Evolutionary conservation across 148 eudicot species (phyloP).

Genomic region (Vaccinium macrocarpon): DNA sequence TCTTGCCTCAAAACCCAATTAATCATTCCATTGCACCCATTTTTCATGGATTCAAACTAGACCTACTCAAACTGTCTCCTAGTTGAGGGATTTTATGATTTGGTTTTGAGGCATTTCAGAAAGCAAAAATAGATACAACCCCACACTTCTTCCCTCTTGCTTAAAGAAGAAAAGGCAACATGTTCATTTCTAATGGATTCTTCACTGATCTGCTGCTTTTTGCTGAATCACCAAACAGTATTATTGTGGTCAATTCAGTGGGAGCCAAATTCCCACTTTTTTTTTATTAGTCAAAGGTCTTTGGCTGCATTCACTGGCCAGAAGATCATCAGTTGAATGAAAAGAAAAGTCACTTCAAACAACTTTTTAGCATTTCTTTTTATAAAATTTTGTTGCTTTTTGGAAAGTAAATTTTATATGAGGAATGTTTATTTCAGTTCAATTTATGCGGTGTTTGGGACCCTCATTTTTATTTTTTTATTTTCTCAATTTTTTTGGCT

Average conservation of each 20-base stretch:
- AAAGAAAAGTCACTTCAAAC: not conserved
- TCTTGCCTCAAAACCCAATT: not conserved
- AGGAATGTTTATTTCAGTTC: not conserved
- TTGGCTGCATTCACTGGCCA: constrained; percentile 6
- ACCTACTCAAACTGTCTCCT: constrained; percentile 10
- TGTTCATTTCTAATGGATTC: too few species aligned
- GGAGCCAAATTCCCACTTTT: constrained; percentile 10
- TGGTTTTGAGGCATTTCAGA: not conserved
- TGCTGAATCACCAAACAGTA: not conserved
- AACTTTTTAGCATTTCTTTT: not conserved
- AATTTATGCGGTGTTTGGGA: too few species aligned
- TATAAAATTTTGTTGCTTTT: not conserved
- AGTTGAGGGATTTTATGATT: not conserved
- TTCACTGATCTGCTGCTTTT: too few species aligned
- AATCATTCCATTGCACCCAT: not conserved
- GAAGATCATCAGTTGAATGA: constrained; percentile 11
- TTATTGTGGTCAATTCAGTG: not conserved
- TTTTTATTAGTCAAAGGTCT: not conserved
- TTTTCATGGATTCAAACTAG: not conserved
- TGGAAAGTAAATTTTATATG: not conserved
- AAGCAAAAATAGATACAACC: not conserved
- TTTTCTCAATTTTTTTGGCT: too few species aligned
- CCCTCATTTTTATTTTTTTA: too few species aligned
- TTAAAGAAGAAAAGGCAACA: too few species aligned
- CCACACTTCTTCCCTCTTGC: not conserved